Conservation (phyloP, 1,284 basidiomycete genomes). For the Agaricales sp. region DNA sequence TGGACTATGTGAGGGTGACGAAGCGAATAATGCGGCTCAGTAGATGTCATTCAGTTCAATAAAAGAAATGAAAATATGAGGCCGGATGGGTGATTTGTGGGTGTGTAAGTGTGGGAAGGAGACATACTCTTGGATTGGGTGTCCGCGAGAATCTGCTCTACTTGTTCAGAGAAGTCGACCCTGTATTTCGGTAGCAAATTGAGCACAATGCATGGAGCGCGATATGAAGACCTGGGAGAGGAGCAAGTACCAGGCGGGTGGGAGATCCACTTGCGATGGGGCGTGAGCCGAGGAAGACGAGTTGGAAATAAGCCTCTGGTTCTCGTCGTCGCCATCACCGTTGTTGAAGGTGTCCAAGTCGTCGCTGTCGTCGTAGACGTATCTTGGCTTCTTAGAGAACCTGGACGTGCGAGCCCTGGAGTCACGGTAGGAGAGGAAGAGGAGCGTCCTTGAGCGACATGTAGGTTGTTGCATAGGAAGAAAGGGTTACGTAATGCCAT, state of each 20-base stretch:
- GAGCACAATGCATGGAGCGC: slow-evolving; percentile 11
- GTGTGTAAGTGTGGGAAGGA: slow-evolving; percentile 12
- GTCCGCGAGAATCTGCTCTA: slow-evolving; percentile 66
- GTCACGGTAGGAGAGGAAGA: slow-evolving; percentile 93
- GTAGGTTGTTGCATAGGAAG: slow-evolving; percentile 22
- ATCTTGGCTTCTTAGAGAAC: slow-evolving; percentile 25
- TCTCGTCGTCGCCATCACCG: slow-evolving; percentile 50
- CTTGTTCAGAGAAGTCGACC: slow-evolving; percentile 87
- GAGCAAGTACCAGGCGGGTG: slow-evolving; percentile 56
- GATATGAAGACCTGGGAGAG: too few species aligned
- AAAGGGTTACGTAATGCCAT: slow-evolving; percentile 11
- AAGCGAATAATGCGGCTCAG: slow-evolving; percentile 9
- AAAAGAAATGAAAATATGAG: slow-evolving; percentile 9
- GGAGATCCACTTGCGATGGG: slow-evolving; percentile 47
- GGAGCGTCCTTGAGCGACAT: slow-evolving; percentile 83
- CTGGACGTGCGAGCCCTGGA: slow-evolving; percentile 51
- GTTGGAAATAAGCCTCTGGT: slow-evolving; percentile 54
- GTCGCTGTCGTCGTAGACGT: slow-evolving; percentile 21
- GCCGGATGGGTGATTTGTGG: slow-evolving; percentile 9
- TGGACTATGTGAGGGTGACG: slow-evolving; percentile 42
- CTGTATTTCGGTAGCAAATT: slow-evolving; percentile 31
- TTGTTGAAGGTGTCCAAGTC: slow-evolving; percentile 21
- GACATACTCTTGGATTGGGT: slow-evolving; percentile 73
- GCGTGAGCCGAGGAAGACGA: slow-evolving; percentile 31
- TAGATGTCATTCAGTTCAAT: neutral